Evolutionary conservation across 2,329 filamentous ascomycete species (phyloP).

Genomic region (Penicillium fuscoglaucum): DNA sequence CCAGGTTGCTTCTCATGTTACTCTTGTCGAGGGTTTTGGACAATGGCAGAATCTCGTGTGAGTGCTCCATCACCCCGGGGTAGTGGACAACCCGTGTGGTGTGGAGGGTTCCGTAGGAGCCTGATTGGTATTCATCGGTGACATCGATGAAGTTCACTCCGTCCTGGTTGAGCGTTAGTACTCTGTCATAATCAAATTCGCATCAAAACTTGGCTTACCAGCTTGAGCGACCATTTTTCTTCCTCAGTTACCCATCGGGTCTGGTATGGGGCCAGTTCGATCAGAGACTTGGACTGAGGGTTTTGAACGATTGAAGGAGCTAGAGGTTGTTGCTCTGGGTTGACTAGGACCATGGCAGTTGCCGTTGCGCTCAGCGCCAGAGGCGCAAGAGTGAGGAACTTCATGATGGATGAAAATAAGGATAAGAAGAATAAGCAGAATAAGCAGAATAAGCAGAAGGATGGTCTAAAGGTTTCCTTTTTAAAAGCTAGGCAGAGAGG

Average conservation of each 20-base stretch:
- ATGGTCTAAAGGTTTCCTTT: slow-evolving; percentile 3
- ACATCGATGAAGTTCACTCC: slow-evolving; percentile 94
- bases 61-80: slow-evolving; percentile 65
- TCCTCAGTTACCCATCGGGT: slow-evolving; percentile 88
- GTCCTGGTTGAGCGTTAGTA: slow-evolving; percentile 53
- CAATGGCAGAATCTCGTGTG: slow-evolving; percentile 67
- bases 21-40: slow-evolving; percentile 69
- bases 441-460: neutral
- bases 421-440: neutral
- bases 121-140: slow-evolving; percentile 63
- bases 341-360: slow-evolving; percentile 34
- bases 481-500: slow-evolving; percentile 14
- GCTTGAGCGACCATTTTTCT: slow-evolving; percentile 87
- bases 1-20: slow-evolving; percentile 74
- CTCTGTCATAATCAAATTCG: neutral
- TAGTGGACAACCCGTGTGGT: slow-evolving; percentile 56
- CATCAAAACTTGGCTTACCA: slow-evolving; percentile 57
- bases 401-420: slow-evolving; percentile 32
- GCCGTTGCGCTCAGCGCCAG: slow-evolving; percentile 39
- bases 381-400: slow-evolving; percentile 34
- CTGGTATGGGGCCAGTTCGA: slow-evolving; percentile 82
- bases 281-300: slow-evolving; percentile 58
- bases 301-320: slow-evolving; percentile 27
- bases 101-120: slow-evolving; percentile 56
- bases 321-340: slow-evolving; percentile 35